Percentiles rank a stretch among this genome's conserved stretches.
These are phyloP conservation scores for Hemileia vastatrix DNA, from an alignment of 1,284 basidiomycete species.

Conservation along the genomic window DNA sequence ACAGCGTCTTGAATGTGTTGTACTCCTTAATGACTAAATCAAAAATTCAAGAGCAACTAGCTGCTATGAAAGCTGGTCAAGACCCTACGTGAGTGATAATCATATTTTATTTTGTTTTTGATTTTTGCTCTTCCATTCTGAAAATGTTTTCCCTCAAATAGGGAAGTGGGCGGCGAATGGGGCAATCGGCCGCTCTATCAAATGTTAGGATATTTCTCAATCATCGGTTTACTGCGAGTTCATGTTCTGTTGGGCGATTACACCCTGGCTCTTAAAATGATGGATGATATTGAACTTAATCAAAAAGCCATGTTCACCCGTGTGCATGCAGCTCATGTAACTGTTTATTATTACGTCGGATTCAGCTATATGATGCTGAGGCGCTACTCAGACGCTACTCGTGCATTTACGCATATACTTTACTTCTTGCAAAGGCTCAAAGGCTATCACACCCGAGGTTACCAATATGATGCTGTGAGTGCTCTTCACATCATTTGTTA, in stretches of 20 bases:
- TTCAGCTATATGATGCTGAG: constrained; percentile 93
- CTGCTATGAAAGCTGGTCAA: constrained; percentile 68
- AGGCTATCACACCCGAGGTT: constrained; percentile 79
- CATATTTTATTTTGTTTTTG: neutral
- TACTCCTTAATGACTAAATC: constrained; percentile 98
- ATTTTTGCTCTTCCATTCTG: neutral
- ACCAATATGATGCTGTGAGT: constrained; percentile 84
- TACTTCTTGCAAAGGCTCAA: constrained; percentile 60
- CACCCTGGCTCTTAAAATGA: constrained; percentile 83
- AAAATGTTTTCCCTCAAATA: constrained; percentile 44
- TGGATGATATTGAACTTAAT: constrained; percentile 83
- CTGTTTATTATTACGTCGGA: constrained; percentile 88
- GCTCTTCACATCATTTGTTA: neutral
- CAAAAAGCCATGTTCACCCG: constrained; percentile 80
- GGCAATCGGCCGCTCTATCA: constrained; percentile 81
- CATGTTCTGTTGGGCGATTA: constrained; percentile 94
- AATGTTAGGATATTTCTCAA: constrained; percentile 93
- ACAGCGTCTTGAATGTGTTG: constrained; percentile 92
- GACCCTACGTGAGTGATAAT: constrained; percentile 56
- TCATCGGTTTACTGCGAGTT: constrained; percentile 87
- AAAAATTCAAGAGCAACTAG: constrained; percentile 84
- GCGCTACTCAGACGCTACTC: constrained; percentile 87
- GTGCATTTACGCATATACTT: constrained; percentile 80
- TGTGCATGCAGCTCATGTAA: constrained; percentile 87
- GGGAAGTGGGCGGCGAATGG: constrained; percentile 82